Conservation (phyloP, 768 basidiomycete genomes). For the Hericium coralloides region DNA sequence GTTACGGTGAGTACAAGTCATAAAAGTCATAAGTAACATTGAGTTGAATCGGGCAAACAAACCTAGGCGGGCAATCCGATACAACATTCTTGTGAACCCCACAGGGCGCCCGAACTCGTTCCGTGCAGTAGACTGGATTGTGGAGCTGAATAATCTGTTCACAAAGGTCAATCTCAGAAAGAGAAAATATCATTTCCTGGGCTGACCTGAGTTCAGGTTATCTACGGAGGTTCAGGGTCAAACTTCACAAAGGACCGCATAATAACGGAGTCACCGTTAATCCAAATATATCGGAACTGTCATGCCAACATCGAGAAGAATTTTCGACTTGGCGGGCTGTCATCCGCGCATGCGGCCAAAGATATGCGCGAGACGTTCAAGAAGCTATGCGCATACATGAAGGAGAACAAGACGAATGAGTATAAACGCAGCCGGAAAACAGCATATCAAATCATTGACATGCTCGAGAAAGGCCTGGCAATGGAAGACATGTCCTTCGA, state of each 20-base stretch:
- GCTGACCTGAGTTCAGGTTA: not conserved
- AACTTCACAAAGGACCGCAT: not conserved
- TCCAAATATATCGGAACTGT: not conserved
- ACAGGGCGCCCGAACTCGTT: constrained; percentile 24
- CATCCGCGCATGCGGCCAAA: not conserved
- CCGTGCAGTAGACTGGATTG: constrained; percentile 29
- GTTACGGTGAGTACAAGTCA: constrained; percentile 4
- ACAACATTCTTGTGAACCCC: constrained; percentile 26
- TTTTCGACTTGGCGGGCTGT: not conserved
- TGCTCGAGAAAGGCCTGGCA: not conserved
- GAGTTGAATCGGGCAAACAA: not conserved
- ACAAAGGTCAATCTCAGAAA: constrained; percentile 26
- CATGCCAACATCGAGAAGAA: not conserved
- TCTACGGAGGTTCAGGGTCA: not conserved
- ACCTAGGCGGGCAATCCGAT: constrained; percentile 13
- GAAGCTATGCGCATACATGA: not conserved
- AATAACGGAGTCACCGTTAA: not conserved
- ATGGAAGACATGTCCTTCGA: not conserved
- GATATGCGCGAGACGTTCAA: not conserved
- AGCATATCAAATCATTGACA: not conserved
- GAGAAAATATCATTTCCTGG: no score
- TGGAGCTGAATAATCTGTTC: constrained; percentile 34
- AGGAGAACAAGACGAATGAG: not conserved
- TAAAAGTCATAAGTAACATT: not conserved
- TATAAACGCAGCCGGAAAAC: not conserved